Conservation (phyloP, 257 asterid genomes). For the Solanum medicagineum region DNA sequence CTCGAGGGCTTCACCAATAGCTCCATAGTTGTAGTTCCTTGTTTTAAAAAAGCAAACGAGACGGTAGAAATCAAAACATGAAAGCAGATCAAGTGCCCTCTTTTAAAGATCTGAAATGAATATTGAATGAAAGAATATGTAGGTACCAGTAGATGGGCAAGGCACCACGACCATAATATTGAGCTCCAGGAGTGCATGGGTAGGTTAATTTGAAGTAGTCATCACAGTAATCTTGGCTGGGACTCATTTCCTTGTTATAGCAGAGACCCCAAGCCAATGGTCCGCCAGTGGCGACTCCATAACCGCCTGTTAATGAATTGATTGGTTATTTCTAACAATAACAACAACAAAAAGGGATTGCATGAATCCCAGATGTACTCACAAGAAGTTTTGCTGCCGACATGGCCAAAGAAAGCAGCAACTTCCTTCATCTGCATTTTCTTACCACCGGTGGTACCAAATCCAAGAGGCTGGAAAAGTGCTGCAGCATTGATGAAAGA, state of each 20-base stretch:
- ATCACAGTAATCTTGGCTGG: constrained; percentile 25
- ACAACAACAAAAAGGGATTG: no score
- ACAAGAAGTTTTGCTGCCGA: constrained; percentile 75
- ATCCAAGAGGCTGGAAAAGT: constrained; percentile 59
- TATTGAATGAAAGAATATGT: no score
- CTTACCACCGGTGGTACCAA: constrained; percentile 77
- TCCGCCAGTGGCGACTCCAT: constrained; percentile 93
- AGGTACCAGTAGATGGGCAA: constrained; percentile 70
- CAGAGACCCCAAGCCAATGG: constrained; percentile 92
- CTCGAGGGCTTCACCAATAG: constrained; percentile 52
- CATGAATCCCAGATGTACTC: constrained; percentile 5
- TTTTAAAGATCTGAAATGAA: neutral
- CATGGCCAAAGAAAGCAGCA: constrained; percentile 79
- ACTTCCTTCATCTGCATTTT: constrained; percentile 58
- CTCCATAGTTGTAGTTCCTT: constrained; percentile 78
- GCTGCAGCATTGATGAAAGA: constrained; percentile 73
- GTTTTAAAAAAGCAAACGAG: neutral
- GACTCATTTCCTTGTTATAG: constrained; percentile 51
- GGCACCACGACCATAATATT: constrained; percentile 91
- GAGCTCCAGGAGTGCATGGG: constrained; percentile 74
- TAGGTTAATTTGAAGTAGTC: constrained; percentile 27
- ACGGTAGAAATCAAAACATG: neutral
- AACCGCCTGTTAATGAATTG: constrained; percentile 46
- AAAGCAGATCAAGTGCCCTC: neutral
- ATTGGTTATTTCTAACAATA: no score